Evolutionary conservation across 1,284 basidiomycete species (phyloP).

Genomic region (Leccinum subatratum): DNA sequence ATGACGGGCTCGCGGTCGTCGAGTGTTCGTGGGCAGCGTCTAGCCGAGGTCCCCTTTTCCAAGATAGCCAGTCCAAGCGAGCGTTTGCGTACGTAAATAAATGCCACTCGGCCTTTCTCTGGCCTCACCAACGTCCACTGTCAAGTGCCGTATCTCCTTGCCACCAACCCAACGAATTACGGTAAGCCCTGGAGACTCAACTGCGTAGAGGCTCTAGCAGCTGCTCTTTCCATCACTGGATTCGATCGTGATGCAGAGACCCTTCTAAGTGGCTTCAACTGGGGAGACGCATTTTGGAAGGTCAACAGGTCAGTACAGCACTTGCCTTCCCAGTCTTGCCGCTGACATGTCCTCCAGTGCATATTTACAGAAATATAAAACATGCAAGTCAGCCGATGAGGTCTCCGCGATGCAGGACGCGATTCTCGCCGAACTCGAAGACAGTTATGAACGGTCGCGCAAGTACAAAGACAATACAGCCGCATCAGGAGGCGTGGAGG

Average conservation of each 20-base stretch:
- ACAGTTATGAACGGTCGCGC: conserved; percentile 26
- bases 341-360: conserved; percentile 34
- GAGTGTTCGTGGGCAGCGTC: conserved; percentile 96
- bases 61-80: conserved; percentile 94
- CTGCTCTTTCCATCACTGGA: conserved; percentile 88
- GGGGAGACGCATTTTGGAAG: conserved; percentile 81
- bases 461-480: conserved; percentile 16
- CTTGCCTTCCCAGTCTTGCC: not conserved
- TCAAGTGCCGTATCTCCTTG: conserved; percentile 86
- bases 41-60: conserved; percentile 90
- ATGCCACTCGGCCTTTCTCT: not conserved
- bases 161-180: conserved; percentile 92
- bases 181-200: conserved; percentile 90
- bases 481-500: conserved; percentile 19
- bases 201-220: conserved; percentile 90
- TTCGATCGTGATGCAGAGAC: conserved; percentile 76
- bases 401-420: conserved; percentile 63
- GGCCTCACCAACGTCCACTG: conserved; percentile 4
- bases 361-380: conserved; percentile 70
- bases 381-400: conserved; percentile 62
- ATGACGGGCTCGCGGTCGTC: conserved; percentile 85
- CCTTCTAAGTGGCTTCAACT: conserved; percentile 76
- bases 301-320: conserved; percentile 62
- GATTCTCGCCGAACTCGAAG: conserved; percentile 72
- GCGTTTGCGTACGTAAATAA: conserved; percentile 64